These are phyloP conservation scores for Ceratobasidium sp. DNA, from an alignment of 1,284 basidiomycete species.

Conservation along the genomic window DNA sequence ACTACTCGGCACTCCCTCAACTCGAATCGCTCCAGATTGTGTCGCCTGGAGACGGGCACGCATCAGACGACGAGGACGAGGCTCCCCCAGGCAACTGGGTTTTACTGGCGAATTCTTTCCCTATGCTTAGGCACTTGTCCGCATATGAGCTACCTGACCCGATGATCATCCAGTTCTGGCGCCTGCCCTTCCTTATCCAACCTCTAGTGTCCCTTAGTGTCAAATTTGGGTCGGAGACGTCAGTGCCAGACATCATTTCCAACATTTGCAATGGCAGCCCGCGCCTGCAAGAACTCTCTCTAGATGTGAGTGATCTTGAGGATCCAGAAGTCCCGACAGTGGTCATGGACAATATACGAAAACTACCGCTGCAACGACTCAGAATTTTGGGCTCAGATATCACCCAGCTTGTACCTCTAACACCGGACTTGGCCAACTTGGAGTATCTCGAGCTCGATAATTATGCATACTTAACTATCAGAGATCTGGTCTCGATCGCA, in stretches of 20 bases:
- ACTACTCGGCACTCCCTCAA: constrained; percentile 12
- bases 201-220: background rate
- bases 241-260: background rate
- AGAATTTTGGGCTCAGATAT: background rate
- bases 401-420: background rate
- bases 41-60: background rate
- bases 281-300: background rate
- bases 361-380: constrained; percentile 1
- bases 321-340: background rate
- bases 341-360: background rate
- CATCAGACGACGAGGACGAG: background rate
- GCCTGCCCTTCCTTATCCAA: background rate
- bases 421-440: background rate
- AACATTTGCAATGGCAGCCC: constrained; percentile 7
- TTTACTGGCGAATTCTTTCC: background rate
- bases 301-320: background rate
- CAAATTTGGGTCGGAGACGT: background rate
- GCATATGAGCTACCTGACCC: background rate
- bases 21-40: constrained; percentile 8
- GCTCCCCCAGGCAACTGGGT: background rate
- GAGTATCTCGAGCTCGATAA: constrained; percentile 3
- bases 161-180: background rate
- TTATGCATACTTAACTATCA: background rate
- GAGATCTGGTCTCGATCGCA: background rate
- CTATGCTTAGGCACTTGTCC: background rate